Evolutionary conservation across 768 basidiomycete genomes (phyloP).

Genomic region (Pleurotus eryngii): DNA sequence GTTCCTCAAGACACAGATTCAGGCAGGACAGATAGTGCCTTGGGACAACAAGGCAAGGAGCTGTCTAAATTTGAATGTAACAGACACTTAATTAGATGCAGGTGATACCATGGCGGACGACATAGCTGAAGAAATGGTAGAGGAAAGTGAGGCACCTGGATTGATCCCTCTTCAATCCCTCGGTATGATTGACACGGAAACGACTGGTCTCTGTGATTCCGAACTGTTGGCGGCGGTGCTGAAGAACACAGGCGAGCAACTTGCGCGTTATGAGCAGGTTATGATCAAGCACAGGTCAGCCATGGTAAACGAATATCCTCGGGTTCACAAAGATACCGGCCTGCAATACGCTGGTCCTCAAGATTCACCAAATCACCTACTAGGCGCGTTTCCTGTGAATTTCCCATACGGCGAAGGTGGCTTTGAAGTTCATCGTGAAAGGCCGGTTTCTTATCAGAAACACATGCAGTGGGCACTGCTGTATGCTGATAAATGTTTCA

Average conservation of each 20-base stretch:
- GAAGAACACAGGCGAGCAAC: not conserved
- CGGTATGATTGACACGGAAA: constrained; percentile 21
- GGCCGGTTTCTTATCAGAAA: constrained; percentile 20
- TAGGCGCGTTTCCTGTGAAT: constrained; percentile 26
- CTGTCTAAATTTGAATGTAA: no score
- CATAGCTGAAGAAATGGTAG: no score
- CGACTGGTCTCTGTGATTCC: not conserved
- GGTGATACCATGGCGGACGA: no score
- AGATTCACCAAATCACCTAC: constrained; percentile 23
- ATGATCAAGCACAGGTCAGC: constrained; percentile 11
- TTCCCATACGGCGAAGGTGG: constrained; percentile 36
- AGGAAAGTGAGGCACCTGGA: not conserved
- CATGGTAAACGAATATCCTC: constrained; percentile 27
- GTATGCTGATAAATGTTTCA: constrained; percentile 26
- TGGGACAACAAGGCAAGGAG: not conserved
- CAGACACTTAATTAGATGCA: no score
- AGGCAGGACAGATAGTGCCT: no score
- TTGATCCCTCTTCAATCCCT: constrained; percentile 22
- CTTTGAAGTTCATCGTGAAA: constrained; percentile 19
- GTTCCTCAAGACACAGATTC: constrained; percentile 22
- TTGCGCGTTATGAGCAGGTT: not conserved
- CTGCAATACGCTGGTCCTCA: constrained; percentile 16
- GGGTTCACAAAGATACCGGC: constrained; percentile 9
- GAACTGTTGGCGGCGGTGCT: constrained; percentile 19
- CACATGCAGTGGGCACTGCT: constrained; percentile 27